Evolutionary conservation across 73 alveolate genomes (phyloP), one percentile per base, ranked within the genome.

Genomic region (Durusdinium trenchii): DNA sequence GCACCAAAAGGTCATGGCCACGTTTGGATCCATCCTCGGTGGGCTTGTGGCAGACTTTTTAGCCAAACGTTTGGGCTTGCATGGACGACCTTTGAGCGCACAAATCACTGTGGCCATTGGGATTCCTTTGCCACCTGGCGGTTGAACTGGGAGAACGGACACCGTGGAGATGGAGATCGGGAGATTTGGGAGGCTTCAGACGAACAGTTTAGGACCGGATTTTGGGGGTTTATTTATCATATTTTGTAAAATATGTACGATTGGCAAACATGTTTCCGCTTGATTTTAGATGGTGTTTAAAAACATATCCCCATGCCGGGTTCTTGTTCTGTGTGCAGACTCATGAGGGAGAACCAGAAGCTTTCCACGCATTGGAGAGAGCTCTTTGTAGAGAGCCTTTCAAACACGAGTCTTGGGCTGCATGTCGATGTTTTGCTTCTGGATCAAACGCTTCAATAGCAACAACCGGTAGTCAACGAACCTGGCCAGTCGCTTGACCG

Each of bases 41-140:
- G 97, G 97, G 38, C 35, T 91, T 42, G 97, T 91, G 47, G 97
- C 97, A 7, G 97, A 91, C 48, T 38, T 57, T 76, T 91, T 91
- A 57, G 97, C 97, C 16, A 45, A 52, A 50, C 76, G 89, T 23
- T 48, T 64, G 57, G 97, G 89, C 36, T 14, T 67, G 43, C 97
- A 91, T 45, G 97, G 97, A 43, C 38, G 97, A 57, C 97, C 97
- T 32, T n/a, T 91, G 97, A 69, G 84, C 43, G 97, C 97, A 35
- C 97, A 91, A 75, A 47, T 91, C 61, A 91, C 97, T 2, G 97
- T 91, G 97, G 97, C 97, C 60, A 48, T 69, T 23, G 97, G 97
- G 48, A 91, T 91, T 40, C 97, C 97, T 1, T 35, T 91, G 97
- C 32, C 48, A 35, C 94, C 48, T 42, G 28, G 12, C 12, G 79